These are phyloP conservation scores for Blumeriella jaapii DNA, from an alignment of 2,329 filamentous ascomycete genomes.

Conservation along the genomic window DNA sequence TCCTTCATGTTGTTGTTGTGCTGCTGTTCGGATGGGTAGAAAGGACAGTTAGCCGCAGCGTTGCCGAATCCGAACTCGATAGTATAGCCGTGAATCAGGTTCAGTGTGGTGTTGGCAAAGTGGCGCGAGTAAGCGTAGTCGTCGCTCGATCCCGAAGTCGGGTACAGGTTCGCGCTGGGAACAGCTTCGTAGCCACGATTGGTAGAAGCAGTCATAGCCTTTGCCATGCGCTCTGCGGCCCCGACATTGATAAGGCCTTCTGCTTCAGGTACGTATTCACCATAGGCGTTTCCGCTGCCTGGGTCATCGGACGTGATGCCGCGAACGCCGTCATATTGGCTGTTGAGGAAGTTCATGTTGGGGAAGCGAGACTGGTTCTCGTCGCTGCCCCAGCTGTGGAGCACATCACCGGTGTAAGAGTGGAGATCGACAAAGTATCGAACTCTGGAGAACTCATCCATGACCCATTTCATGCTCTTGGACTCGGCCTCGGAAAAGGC, in stretches of 20 bases:
- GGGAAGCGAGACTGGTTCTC: constrained; percentile 35
- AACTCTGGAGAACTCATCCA: constrained; percentile 38
- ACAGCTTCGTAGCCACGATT: constrained; percentile 30
- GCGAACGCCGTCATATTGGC: constrained; percentile 38
- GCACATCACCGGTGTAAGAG: constrained; percentile 38
- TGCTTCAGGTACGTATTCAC: constrained; percentile 33
- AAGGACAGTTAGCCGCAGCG: constrained; percentile 26
- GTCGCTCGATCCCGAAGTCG: constrained; percentile 34
- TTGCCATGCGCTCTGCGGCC: constrained; percentile 28
- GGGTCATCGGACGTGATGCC: constrained; percentile 33
- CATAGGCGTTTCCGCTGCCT: constrained; percentile 28
- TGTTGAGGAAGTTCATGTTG: constrained; percentile 41
- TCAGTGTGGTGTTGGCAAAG: constrained; percentile 28
- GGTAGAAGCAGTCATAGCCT: constrained; percentile 31
- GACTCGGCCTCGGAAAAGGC: constrained; percentile 46
- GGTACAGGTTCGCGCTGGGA: constrained; percentile 33
- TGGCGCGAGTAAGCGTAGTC: constrained; percentile 38
- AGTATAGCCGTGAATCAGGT: constrained; percentile 33
- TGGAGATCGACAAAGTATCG: constrained; percentile 49
- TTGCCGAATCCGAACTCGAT: constrained; percentile 36
- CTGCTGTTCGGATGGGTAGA: constrained; percentile 34
- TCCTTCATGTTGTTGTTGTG: constrained; percentile 36
- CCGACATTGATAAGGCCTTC: constrained; percentile 29
- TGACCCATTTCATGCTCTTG: constrained; percentile 39
- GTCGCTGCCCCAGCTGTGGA: constrained; percentile 48